Percentiles rank a stretch among this genome's conserved stretches.
phyloP scores from a whole-genome alignment of 2,329 filamentous ascomycete genomes.

The Sphaerulina vaccinii region DNA sequence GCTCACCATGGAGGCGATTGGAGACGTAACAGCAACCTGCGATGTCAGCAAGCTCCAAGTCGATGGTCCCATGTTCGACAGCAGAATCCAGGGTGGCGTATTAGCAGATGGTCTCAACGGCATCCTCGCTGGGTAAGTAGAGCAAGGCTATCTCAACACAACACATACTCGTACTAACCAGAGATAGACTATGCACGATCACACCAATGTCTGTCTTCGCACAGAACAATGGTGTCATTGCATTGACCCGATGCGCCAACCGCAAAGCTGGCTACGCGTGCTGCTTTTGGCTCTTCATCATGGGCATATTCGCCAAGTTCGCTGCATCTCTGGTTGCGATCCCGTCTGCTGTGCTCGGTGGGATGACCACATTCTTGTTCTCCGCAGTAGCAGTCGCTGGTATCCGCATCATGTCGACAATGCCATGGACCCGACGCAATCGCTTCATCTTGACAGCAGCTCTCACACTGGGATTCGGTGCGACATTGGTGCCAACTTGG shows the following conservation, averaged over 20 bases:
- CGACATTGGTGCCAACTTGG: constrained; percentile 46
- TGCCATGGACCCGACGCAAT: constrained; percentile 74
- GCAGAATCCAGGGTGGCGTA: constrained; percentile 74
- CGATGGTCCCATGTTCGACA: constrained; percentile 69
- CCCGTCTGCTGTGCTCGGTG: constrained; percentile 53
- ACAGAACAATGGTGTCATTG: constrained; percentile 83
- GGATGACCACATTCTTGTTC: constrained; percentile 74
- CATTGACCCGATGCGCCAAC: constrained; percentile 77
- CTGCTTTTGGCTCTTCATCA: constrained; percentile 73
- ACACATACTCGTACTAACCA: background rate
- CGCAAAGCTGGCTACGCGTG: constrained; percentile 76
- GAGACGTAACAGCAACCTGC: constrained; percentile 60
- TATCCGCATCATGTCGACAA: constrained; percentile 69
- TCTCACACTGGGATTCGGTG: constrained; percentile 67
- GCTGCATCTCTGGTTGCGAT: constrained; percentile 76
- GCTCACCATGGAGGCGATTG: constrained; percentile 72
- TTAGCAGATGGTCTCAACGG: constrained; percentile 70
- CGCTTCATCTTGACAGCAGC: constrained; percentile 78
- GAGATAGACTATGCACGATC: constrained; percentile 63
- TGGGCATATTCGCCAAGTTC: constrained; percentile 82
- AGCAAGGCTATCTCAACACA: background rate
- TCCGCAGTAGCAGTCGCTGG: constrained; percentile 73
- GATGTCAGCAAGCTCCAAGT: constrained; percentile 76
- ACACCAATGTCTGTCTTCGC: constrained; percentile 79
- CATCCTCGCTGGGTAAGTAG: constrained; percentile 64